Base-by-base conservation (phyloP, 2,329 filamentous ascomycete species). In the Alternaria sp. region DNA sequence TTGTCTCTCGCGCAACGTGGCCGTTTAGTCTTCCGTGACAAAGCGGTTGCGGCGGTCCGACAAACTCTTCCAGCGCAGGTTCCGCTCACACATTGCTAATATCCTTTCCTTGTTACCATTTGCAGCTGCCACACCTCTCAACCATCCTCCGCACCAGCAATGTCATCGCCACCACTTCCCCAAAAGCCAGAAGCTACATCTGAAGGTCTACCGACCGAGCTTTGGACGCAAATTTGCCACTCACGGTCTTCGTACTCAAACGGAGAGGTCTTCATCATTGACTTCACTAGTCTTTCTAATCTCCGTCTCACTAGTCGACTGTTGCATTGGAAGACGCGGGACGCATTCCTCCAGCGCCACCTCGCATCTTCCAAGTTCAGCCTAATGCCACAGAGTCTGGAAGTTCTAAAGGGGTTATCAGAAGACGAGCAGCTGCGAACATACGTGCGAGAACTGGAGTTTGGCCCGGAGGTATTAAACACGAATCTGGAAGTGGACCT, bases 401-500 rank as follows among this genome's bases (percentile, higher is more conserved):
- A 21, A 2, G 21, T 33, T 23, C 29, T 46, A 13, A 46, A 34
- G 3, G 29, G 8, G 17, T 31, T 46, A 2, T 46, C 44, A 17
- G 29, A 46, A 46, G 21, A 46, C 29, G 29, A 46, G 29, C 44
- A 46, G 21, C 17, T 46, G 11, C 23, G 17, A 17, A 34, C n/a
- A 6, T 46, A 46, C 2, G 29, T 46, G 7, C 29, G 31, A 46
- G 44, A 46, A 29, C 29, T 46, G 11, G 44, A 46, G 29, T 46
- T 46, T 5, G 44, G 44, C 29, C 44, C 44, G 2, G 44, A 46
- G 44, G 1, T 46, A 34, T 24, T 46, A 17, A 46, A 46, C 11
- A 46, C 44, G 29, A 46, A 46, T 34, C 44, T 46, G 29, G 44
- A 46, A 33, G 44, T 34, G 4, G 44, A 46, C 29, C 44, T 46